Percentiles rank a stretch among this genome's conserved stretches.
Conservation (phyloP, 257 asterid genomes). For the Leptodermis oblonga region DNA sequence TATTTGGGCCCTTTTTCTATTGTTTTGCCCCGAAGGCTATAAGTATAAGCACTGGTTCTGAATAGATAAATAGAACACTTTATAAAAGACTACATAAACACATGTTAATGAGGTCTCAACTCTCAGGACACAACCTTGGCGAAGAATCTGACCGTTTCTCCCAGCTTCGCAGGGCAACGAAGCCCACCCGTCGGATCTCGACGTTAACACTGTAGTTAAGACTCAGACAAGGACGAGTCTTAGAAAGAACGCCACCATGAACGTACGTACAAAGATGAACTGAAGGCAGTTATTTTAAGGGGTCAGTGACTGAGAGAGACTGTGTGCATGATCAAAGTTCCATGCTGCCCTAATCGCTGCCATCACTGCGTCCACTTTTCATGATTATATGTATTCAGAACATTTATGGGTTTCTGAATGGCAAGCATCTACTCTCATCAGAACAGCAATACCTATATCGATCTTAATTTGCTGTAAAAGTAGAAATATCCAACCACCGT, state of each 20-base stretch:
- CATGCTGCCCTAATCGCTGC: background rate
- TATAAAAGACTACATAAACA: no score
- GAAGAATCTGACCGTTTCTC: no score
- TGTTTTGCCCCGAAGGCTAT: no score
- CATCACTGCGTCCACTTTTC: background rate
- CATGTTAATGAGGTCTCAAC: no score
- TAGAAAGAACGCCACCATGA: conserved; percentile 11
- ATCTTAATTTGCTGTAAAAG: background rate
- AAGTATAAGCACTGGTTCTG: no score
- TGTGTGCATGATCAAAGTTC: background rate
- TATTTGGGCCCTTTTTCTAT: no score
- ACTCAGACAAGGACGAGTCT: no score
- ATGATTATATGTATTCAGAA: conserved; percentile 1
- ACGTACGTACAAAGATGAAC: background rate
- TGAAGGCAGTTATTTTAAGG: conserved; percentile 6
- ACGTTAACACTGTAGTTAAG: no score
- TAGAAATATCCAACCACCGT: background rate
- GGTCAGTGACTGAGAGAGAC: background rate
- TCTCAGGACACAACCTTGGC: no score
- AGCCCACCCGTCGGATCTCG: no score
- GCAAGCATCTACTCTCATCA: background rate
- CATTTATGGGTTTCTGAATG: conserved; percentile 3
- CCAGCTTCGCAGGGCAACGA: no score
- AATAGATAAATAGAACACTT: no score
- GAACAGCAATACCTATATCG: background rate